phyloP scores from a whole-genome alignment of 2,329 filamentous ascomycete species.

The Hymenoscyphus fructigenus region DNA sequence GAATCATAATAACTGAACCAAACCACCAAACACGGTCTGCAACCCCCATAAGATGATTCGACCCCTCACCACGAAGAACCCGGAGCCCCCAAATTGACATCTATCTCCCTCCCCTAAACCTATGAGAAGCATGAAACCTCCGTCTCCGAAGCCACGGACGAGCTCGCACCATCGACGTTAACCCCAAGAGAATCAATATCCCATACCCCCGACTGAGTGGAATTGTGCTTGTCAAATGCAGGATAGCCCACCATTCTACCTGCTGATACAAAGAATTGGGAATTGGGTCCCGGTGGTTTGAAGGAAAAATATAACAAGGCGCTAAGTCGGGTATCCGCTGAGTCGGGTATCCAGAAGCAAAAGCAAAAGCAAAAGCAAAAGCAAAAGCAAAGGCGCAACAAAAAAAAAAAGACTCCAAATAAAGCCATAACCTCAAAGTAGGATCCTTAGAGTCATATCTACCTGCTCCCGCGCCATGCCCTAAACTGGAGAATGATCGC shows the following conservation, averaged over 20 bases:
- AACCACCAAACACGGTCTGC: constrained; percentile 2
- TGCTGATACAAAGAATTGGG: constrained; percentile 4
- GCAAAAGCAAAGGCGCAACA: background rate
- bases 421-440: background rate
- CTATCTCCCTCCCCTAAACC: background rate
- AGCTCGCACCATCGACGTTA: constrained; percentile 7
- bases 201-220: constrained; percentile 7
- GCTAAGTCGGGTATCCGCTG: too few species aligned
- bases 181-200: background rate
- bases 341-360: background rate
- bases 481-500: background rate
- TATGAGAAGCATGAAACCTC: constrained; percentile 3
- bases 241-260: constrained; percentile 8
- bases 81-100: constrained; percentile 1
- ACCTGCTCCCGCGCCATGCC: background rate
- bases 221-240: background rate
- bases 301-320: background rate
- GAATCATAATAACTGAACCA: constrained; percentile 8
- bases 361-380: background rate
- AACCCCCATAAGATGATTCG: constrained; percentile 4
- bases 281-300: background rate
- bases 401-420: background rate
- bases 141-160: constrained; percentile 1
- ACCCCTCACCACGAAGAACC: background rate
- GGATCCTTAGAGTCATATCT: background rate